These are phyloP conservation scores for Hortaea werneckii DNA, from an alignment of 2,329 filamentous ascomycete species.

Conservation along the genomic window DNA sequence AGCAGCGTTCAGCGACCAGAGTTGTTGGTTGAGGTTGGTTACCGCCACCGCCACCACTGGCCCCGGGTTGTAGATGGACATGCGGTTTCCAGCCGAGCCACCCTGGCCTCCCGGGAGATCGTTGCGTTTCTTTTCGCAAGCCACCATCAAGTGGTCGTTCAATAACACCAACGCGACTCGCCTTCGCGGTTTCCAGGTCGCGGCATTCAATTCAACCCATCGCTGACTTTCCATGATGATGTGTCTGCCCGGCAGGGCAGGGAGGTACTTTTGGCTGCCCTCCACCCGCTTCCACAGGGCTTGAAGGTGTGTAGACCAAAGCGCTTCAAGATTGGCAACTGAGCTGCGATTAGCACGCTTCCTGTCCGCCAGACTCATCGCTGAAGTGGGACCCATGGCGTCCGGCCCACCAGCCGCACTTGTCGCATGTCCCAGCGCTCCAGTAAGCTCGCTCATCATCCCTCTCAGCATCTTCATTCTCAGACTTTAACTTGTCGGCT, in stretches of 20 bases:
- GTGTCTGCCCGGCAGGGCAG: slow-evolving; percentile 80
- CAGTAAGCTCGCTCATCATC: slow-evolving; percentile 80
- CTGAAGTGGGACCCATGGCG: slow-evolving; percentile 5
- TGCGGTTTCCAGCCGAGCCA: slow-evolving; percentile 13
- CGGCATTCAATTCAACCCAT: slow-evolving; percentile 95
- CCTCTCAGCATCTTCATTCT: slow-evolving; percentile 87
- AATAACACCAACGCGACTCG: slow-evolving; percentile 86
- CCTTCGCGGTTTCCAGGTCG: slow-evolving; percentile 86
- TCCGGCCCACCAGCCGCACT: slow-evolving; percentile 25
- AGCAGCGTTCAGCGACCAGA: slow-evolving; percentile 86
- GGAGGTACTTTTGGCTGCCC: slow-evolving; percentile 92
- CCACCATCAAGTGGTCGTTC: slow-evolving; percentile 88
- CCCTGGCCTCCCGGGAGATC: slow-evolving; percentile 6
- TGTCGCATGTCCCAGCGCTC: slow-evolving; percentile 37
- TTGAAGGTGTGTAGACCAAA: slow-evolving; percentile 60
- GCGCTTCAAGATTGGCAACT: slow-evolving; percentile 61
- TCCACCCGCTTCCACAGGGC: slow-evolving; percentile 95
- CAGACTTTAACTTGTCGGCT: slow-evolving; percentile 90
- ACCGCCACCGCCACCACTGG: slow-evolving; percentile 26
- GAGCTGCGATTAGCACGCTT: slow-evolving; percentile 75
- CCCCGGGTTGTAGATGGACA: slow-evolving; percentile 22
- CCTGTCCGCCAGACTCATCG: slow-evolving; percentile 30
- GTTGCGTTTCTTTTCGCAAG: slow-evolving; percentile 69
- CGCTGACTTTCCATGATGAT: slow-evolving; percentile 85
- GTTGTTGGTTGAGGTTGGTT: slow-evolving; percentile 39